phyloP scores from a whole-genome alignment of 441 rosid species.

The Adansonia rubrostipa region DNA sequence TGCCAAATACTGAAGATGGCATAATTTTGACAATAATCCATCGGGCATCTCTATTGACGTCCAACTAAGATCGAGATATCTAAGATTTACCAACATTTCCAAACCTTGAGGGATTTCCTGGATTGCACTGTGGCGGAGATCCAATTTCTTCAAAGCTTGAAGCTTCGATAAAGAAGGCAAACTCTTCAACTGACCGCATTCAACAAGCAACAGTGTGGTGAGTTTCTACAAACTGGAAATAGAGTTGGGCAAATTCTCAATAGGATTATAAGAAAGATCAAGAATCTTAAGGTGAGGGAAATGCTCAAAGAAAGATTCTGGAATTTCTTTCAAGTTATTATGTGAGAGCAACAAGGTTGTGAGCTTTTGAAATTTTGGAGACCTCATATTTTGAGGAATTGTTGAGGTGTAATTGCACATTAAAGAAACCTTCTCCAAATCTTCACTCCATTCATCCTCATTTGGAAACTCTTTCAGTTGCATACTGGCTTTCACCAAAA shows the following conservation, averaged over 20 bases:
- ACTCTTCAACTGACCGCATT: background rate
- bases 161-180: background rate
- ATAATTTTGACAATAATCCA: background rate
- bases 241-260: background rate
- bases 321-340: slow-evolving; percentile 32
- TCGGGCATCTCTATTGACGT: background rate
- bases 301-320: slow-evolving; percentile 23
- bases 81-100: background rate
- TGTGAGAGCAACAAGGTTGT: background rate
- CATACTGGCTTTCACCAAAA: background rate
- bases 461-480: background rate
- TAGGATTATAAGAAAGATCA: slow-evolving; percentile 16
- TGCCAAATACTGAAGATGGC: background rate
- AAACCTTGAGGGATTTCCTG: background rate
- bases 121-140: background rate
- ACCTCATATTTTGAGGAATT: background rate
- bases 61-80: background rate
- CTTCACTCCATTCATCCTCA: background rate
- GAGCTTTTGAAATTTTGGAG: background rate
- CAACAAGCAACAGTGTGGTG: background rate
- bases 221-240: slow-evolving; percentile 6
- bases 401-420: background rate
- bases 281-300: slow-evolving; percentile 27
- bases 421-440: slow-evolving; percentile 14
- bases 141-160: slow-evolving; percentile 18